Evolutionary conservation across 179 eudicot genomes (phyloP).

Genomic region (Heliamphora pulchella): DNA sequence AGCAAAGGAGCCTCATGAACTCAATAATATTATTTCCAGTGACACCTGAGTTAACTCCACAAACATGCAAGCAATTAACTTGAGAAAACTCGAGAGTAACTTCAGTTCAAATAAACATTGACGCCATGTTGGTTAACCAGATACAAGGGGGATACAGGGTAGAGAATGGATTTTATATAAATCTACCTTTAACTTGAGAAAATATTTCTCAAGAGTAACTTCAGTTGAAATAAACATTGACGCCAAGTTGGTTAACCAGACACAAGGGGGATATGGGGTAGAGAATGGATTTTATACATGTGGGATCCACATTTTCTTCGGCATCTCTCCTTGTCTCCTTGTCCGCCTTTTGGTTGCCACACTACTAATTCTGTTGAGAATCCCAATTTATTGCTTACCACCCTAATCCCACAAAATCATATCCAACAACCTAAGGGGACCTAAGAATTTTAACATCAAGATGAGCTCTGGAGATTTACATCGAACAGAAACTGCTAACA

Average conservation of each 20-base stretch:
- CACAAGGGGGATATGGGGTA: too few relatives aligned
- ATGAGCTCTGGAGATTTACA: neutral
- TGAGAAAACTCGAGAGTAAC: neutral
- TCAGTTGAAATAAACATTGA: too few relatives aligned
- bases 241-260: neutral
- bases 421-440: neutral
- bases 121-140: neutral
- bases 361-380: neutral
- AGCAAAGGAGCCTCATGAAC: too few relatives aligned
- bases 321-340: neutral
- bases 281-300: neutral
- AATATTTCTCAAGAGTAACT: neutral
- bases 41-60: too few relatives aligned
- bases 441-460: neutral
- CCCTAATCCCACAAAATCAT: neutral
- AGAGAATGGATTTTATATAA: neutral
- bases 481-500: neutral
- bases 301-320: neutral
- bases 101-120: too few relatives aligned
- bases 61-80: too few relatives aligned
- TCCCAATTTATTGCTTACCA: neutral
- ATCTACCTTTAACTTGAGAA: neutral
- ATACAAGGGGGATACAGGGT: too few relatives aligned
- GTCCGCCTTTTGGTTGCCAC: neutral
- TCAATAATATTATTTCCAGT: too few relatives aligned